Conservation (phyloP, 176 grass and related monocot genomes). For the Thinopyrum elongatum region DNA sequence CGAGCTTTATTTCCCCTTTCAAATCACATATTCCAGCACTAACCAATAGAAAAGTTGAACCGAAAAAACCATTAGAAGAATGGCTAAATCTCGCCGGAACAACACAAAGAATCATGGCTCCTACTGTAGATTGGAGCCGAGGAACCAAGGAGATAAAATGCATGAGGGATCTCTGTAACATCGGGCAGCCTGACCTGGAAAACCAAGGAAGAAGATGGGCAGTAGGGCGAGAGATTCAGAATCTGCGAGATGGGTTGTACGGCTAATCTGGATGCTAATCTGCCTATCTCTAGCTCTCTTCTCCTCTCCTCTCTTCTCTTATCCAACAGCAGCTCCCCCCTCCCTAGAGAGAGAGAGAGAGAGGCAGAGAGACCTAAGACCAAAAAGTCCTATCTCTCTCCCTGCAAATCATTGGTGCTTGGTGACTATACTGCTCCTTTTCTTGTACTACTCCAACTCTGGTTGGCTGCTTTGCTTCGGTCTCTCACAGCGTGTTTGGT, state of each 20-base stretch:
- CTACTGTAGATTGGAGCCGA: neutral
- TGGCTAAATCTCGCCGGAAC: neutral
- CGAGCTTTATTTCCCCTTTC: neutral
- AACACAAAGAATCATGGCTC: neutral
- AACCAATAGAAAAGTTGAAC: neutral
- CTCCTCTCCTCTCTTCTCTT: neutral
- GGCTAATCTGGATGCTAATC: slow-evolving; percentile 7
- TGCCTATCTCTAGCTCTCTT: neutral
- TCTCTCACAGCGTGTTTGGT: too few relatives aligned
- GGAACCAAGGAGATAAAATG: neutral
- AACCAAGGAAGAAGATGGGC: neutral
- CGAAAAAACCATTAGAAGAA: neutral
- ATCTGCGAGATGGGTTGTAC: slow-evolving; percentile 8
- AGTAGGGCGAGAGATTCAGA: slow-evolving; percentile 36
- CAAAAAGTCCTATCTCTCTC: slow-evolving; percentile 14
- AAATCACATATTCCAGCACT: neutral
- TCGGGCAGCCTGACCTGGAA: slow-evolving; percentile 24
- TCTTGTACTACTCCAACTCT: slow-evolving; percentile 4
- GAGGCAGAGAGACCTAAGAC: neutral
- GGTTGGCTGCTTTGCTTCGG: slow-evolving; percentile 22
- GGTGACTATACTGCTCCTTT: neutral
- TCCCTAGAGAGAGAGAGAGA: neutral
- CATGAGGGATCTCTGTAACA: slow-evolving; percentile 17
- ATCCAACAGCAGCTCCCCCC: neutral
- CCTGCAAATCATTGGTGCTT: slow-evolving; percentile 39